These are phyloP conservation scores for Candida labiduridarum DNA, from an alignment of 1,139 yeast genomes.

Conservation along the genomic window DNA sequence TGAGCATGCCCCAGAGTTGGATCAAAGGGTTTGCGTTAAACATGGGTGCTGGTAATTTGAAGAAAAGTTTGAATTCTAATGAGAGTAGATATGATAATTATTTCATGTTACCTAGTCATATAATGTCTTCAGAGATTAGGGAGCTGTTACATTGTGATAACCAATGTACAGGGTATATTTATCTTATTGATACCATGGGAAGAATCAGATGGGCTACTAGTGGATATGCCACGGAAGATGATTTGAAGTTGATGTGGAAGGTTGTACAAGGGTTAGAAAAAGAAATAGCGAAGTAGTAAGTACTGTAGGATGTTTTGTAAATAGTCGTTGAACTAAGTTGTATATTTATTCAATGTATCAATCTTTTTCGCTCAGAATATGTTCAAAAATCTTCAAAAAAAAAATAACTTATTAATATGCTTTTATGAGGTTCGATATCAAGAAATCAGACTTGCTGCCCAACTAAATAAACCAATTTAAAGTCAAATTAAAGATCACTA, in stretches of 20 bases:
- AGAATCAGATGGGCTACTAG: slow-evolving; percentile 91
- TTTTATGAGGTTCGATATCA: no score
- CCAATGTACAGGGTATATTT: slow-evolving; percentile 80
- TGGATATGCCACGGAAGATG: slow-evolving; percentile 73
- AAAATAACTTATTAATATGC: no score
- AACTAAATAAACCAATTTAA: no score
- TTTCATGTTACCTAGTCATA: slow-evolving; percentile 63
- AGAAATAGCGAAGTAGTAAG: slow-evolving; percentile 21
- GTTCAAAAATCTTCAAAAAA: no score
- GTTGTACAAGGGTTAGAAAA: slow-evolving; percentile 56
- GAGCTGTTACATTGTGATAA: slow-evolving; percentile 70
- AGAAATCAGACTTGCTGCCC: no score
- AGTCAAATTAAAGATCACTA: no score
- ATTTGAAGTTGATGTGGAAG: slow-evolving; percentile 65
- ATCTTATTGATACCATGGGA: slow-evolving; percentile 72
- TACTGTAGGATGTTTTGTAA: not conserved
- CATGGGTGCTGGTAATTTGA: slow-evolving; percentile 48
- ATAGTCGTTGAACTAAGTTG: not conserved
- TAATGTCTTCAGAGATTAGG: slow-evolving; percentile 60
- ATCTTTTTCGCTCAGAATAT: no score
- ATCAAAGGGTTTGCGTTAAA: slow-evolving; percentile 66
- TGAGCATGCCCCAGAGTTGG: slow-evolving; percentile 73
- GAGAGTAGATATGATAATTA: slow-evolving; percentile 56
- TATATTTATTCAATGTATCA: no score
- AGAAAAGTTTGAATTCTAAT: slow-evolving; percentile 44